phyloP scores from a whole-genome alignment of 306 rosid species.

The Inga leiocalycina region DNA sequence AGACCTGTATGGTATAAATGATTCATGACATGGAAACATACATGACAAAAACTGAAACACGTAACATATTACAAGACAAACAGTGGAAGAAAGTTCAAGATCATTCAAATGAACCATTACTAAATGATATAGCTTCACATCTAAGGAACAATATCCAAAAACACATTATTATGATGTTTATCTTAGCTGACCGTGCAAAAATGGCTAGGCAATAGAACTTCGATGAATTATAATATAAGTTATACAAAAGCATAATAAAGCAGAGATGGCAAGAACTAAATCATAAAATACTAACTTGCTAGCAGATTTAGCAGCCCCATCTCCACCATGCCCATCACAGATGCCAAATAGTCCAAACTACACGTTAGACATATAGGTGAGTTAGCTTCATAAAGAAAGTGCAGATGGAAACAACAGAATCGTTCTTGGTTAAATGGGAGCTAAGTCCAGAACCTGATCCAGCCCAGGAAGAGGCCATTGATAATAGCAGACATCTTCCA shows the following conservation, averaged over 20 bases:
- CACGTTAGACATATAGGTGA: constrained; percentile 43
- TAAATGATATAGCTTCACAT: background rate
- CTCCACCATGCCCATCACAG: constrained; percentile 98
- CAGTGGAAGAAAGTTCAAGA: constrained; percentile 16
- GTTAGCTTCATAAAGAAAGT: constrained; percentile 40
- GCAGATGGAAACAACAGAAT: constrained; percentile 30
- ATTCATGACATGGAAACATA: constrained; percentile 22
- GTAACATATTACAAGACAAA: background rate
- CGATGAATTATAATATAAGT: constrained; percentile 4
- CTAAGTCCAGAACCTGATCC: constrained; percentile 67
- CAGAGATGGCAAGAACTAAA: constrained; percentile 37
- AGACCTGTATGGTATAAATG: background rate
- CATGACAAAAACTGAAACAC: constrained; percentile 9
- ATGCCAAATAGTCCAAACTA: constrained; percentile 95
- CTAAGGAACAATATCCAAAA: background rate
- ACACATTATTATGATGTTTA: constrained; percentile 5
- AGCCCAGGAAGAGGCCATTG: constrained; percentile 96
- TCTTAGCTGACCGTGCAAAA: background rate
- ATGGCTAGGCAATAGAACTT: constrained; percentile 16
- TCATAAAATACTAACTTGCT: constrained; percentile 77
- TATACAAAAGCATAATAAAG: constrained; percentile 25
- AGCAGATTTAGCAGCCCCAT: constrained; percentile 85
- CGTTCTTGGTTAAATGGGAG: constrained; percentile 19
- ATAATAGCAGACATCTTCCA: constrained; percentile 95
- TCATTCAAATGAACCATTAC: constrained; percentile 13